phyloP scores from a whole-genome alignment of 2,329 filamentous ascomycete species.

The Magnaporthiopsis rhizophila region DNA sequence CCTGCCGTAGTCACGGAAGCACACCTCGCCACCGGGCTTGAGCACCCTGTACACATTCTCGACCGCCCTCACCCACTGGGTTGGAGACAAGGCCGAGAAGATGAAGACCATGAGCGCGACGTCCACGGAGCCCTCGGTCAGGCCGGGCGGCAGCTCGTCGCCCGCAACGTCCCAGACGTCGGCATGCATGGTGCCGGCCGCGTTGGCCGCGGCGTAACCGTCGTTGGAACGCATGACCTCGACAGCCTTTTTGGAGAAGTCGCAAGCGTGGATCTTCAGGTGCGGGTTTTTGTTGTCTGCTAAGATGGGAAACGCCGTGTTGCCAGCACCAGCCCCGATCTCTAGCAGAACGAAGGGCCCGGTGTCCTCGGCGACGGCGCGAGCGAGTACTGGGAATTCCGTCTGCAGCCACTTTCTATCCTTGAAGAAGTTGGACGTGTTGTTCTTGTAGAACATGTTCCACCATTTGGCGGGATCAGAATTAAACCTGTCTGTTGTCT shows the following conservation, averaged over 20 bases:
- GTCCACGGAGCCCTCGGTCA: constrained; percentile 75
- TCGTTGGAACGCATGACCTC: constrained; percentile 81
- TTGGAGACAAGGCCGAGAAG: constrained; percentile 82
- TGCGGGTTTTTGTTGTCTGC: constrained; percentile 73
- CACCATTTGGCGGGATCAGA: constrained; percentile 89
- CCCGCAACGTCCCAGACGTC: constrained; percentile 91
- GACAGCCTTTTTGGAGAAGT: constrained; percentile 93
- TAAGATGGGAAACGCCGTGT: constrained; percentile 89
- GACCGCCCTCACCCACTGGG: constrained; percentile 77
- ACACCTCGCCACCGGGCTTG: constrained; percentile 85
- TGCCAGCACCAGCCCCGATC: constrained; percentile 90
- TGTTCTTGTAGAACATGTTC: constrained; percentile 98
- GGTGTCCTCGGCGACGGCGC: constrained; percentile 62
- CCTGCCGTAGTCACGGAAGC: constrained; percentile 94
- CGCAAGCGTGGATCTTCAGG: constrained; percentile 84
- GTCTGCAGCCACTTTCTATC: constrained; percentile 95
- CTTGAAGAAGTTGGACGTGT: constrained; percentile 97
- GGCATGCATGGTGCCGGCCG: constrained; percentile 57
- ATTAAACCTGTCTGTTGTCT: constrained; percentile 67
- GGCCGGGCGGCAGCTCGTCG: constrained; percentile 63
- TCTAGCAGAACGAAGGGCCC: constrained; percentile 71
- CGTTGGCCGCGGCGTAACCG: constrained; percentile 51
- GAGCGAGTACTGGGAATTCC: constrained; percentile 83
- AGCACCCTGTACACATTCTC: constrained; percentile 73
- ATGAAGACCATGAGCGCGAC: constrained; percentile 94